Conservation (phyloP, 306 rosid species). For the Abrus precatorius region DNA sequence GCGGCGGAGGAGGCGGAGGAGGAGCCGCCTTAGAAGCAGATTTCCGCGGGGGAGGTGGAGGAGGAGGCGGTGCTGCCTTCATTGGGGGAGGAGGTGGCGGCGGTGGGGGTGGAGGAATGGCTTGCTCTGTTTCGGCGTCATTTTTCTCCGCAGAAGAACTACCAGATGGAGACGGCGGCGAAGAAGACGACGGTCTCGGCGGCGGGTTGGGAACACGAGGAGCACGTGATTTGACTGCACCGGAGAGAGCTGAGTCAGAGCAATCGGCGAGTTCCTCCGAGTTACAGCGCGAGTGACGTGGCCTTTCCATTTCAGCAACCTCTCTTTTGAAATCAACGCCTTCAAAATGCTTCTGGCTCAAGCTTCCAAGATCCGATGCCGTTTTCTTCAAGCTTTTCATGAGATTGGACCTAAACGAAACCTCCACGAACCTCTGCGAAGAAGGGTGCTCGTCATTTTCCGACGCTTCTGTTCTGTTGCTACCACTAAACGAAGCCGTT, state of each 20-base stretch:
- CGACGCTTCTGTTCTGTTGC: constrained; percentile 41
- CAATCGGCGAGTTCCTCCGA: constrained; percentile 86
- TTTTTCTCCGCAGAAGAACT: constrained; percentile 16
- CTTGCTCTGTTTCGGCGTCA: constrained; percentile 49
- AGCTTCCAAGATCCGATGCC: constrained; percentile 46
- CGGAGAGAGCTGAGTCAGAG: constrained; percentile 52
- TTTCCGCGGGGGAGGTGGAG: constrained; percentile 54
- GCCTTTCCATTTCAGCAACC: constrained; percentile 61
- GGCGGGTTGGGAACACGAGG: constrained; percentile 99
- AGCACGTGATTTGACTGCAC: constrained; percentile 67
- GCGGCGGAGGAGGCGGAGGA: constrained; percentile 80
- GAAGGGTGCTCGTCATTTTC: constrained; percentile 57
- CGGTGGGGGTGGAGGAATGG: constrained; percentile 51
- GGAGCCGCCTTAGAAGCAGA: constrained; percentile 57
- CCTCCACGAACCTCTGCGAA: constrained; percentile 76
- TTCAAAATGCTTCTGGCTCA: constrained; percentile 57
- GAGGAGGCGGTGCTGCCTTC: constrained; percentile 43
- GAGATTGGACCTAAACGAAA: constrained; percentile 63
- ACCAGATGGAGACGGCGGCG: constrained; percentile 46
- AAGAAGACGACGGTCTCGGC: constrained; percentile 67
- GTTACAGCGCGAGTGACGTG: constrained; percentile 73
- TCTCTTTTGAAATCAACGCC: constrained; percentile 64
- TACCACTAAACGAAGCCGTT: constrained; percentile 50
- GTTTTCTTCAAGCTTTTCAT: constrained; percentile 70
- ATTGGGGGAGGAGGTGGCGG: constrained; percentile 41